Evolutionary conservation across 306 rosid genomes (phyloP), one percentile per base, ranked within the genome.

Genomic region (Cucumis hystrix): DNA sequence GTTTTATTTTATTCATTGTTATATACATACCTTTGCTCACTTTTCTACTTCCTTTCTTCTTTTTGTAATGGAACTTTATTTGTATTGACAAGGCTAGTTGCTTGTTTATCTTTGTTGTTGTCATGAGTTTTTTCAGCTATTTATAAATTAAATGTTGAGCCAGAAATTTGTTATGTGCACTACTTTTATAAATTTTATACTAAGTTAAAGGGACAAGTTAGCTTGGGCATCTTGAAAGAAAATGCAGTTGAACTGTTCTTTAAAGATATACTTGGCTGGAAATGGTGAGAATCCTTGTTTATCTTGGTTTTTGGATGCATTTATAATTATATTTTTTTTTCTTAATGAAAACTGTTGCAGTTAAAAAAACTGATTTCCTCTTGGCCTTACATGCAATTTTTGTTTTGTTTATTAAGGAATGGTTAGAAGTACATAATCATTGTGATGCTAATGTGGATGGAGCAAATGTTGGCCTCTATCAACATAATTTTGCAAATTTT

Each of bases 221-320:
- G 62, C 82, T 83, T 83, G 80, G 82, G 78, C 79, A 77, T 81
- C 80, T 86, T 81, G 75, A 79, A 84, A 90, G 80, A 59, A 65
- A 59, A 47, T 79, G 85, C 89, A 86, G n/a, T 86, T 90, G 97
- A 85, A 81, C 49, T 83, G 76, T 63, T 78, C 67, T 80, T 45
- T 78, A 59, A 49, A 65, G 83, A 84, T 82, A 60, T 83, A 79
- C 52, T 79, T 74, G 61, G 82, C 86, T 81, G 23, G 75, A 80
- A 20, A 70, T 77, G 72, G 43, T 84, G 82, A 72, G 30, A 28
- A 28, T 28, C 30, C 30, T 28, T 28, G 30, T 28, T 28, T 28
- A 2, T 2, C 2, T 28, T 1, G 30, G 2, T 28, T 28, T 28
- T 28, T 28, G 30, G 30, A 28, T 1, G n/a, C 30, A 28, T 2